These are phyloP conservation scores for Erythrophleum fordii DNA, from an alignment of 306 rosid species.

Conservation along the genomic window DNA sequence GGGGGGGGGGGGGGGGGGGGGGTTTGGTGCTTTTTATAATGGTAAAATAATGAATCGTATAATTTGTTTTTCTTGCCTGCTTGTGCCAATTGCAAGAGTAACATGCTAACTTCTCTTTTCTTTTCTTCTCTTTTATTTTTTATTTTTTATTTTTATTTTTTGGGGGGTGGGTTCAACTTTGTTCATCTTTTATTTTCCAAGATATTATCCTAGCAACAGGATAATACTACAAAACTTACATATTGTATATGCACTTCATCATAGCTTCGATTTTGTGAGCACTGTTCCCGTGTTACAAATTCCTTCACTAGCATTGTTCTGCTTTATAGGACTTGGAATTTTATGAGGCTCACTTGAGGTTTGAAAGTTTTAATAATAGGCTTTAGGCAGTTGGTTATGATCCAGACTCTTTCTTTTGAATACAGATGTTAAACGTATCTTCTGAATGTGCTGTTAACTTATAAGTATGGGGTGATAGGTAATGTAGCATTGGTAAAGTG, in stretches of 20 bases:
- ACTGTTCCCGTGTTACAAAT: constrained; percentile 2
- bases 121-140: no score
- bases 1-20: no score
- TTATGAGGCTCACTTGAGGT: constrained; percentile 6
- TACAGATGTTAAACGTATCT: not conserved
- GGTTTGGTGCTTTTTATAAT: not conserved
- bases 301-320: constrained; percentile 5
- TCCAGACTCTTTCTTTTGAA: not conserved
- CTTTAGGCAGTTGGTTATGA: constrained; percentile 2
- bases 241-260: not conserved
- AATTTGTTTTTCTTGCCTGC: not conserved
- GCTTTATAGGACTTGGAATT: constrained; percentile 16
- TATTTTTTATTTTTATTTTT: no score
- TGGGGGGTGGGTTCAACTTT: no score
- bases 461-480: constrained; percentile 3
- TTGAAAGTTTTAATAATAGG: constrained; percentile 1
- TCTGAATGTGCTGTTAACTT: constrained; percentile 8
- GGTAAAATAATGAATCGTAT: not conserved
- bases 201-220: no score
- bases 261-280: not conserved
- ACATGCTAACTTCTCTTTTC: no score
- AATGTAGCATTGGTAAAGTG: not conserved
- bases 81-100: not conserved
- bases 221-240: no score
- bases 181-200: no score